Evolutionary conservation across 495 filamentous ascomycete species (phyloP).

Genomic region (Trichoderma virens): DNA sequence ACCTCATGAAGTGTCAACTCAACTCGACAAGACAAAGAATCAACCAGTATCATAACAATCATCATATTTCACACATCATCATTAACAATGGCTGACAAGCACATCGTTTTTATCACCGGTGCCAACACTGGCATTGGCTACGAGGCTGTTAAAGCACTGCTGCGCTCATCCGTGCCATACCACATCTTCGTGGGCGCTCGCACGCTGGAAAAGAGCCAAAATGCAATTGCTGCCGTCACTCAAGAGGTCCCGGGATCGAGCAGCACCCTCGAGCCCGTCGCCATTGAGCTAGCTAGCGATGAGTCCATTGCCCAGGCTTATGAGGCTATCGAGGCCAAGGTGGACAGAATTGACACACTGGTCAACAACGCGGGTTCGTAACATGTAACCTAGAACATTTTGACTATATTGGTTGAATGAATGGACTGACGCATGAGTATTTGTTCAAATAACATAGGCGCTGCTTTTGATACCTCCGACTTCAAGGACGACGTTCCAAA

Average conservation of each 20-base stretch:
- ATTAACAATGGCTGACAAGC: slow-evolving; percentile 12
- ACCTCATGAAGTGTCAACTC: background rate
- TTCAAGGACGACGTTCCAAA: background rate
- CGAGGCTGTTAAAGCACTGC: slow-evolving; percentile 33
- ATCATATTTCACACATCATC: background rate
- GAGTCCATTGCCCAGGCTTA: slow-evolving; percentile 39
- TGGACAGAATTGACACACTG: slow-evolving; percentile 42
- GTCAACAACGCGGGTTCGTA: slow-evolving; percentile 43
- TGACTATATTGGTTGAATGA: background rate
- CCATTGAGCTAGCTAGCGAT: slow-evolving; percentile 44
- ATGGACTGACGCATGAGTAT: background rate
- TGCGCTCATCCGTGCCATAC: slow-evolving; percentile 23
- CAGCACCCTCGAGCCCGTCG: slow-evolving; percentile 13
- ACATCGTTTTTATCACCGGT: slow-evolving; percentile 40
- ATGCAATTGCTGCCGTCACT: slow-evolving; percentile 1
- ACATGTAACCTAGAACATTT: background rate
- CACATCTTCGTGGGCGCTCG: slow-evolving; percentile 29
- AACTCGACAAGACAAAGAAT: background rate
- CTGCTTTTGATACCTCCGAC: background rate
- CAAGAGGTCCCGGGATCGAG: background rate
- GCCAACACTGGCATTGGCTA: slow-evolving; percentile 43
- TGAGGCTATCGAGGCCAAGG: slow-evolving; percentile 24
- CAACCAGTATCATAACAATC: background rate
- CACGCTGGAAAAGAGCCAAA: slow-evolving; percentile 17
- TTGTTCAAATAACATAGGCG: background rate